Evolutionary conservation across 345 rosid genomes (phyloP).

Genomic region (Carallia pectinifolia): DNA sequence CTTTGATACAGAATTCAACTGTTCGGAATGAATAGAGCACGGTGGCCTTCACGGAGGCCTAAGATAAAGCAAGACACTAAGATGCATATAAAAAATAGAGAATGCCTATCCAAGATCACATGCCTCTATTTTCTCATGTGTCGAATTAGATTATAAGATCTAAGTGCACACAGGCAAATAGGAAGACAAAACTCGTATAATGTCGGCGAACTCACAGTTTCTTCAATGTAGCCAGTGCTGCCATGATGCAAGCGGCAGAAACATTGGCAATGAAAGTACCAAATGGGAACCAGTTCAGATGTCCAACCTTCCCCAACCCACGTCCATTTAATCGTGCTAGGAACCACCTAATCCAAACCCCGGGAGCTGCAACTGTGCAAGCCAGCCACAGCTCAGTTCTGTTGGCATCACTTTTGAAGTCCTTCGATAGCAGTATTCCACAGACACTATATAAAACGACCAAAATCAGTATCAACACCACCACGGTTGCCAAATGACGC

Average conservation of each 20-base stretch:
- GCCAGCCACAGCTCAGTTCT: not conserved
- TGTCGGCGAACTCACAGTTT: constrained; percentile 52
- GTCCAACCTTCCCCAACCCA: constrained; percentile 65
- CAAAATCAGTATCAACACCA: constrained; percentile 43
- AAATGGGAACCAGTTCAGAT: constrained; percentile 74
- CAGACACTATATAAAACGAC: constrained; percentile 41
- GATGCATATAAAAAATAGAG: constrained; percentile 20
- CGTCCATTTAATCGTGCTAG: constrained; percentile 80
- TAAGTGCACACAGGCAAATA: constrained; percentile 43
- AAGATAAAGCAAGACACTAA: not conserved
- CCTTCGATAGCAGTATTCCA: not conserved
- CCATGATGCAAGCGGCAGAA: constrained; percentile 75
- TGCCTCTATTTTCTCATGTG: constrained; percentile 2
- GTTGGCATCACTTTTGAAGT: not conserved
- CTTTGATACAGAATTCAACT: not conserved
- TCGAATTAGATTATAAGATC: constrained; percentile 72
- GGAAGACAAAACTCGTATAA: constrained; percentile 47
- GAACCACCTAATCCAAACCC: constrained; percentile 98
- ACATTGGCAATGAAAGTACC: constrained; percentile 85
- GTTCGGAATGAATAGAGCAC: not conserved
- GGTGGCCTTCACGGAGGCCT: not conserved
- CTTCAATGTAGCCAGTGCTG: constrained; percentile 60
- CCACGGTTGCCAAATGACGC: constrained; percentile 43
- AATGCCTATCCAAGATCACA: no score
- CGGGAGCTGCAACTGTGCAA: constrained; percentile 34